Evolutionary conservation across 345 rosid genomes (phyloP), one percentile per base, ranked within the genome.

Genomic region (Citrus sp.): DNA sequence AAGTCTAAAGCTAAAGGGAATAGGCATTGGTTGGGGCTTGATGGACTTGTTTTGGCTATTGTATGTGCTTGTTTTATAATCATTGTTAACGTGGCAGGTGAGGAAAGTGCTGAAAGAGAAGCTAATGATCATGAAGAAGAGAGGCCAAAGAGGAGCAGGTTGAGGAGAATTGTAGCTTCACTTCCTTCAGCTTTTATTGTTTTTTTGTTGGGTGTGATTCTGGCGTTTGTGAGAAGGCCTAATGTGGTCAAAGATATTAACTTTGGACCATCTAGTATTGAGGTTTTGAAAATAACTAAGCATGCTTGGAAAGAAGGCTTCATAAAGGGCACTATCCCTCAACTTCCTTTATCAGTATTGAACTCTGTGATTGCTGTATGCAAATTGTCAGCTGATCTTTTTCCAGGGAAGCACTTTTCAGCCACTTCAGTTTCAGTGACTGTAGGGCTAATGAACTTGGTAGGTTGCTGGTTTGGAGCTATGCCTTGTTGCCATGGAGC

Each of bases 401-500:
- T 94, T 40, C 98, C 96, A 0, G 93, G 87, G 30, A 92, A 86
- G 87, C 88, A 91, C 14, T 86, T 94, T 76, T 89, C 97, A 0
- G 89, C 91, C 19, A 67, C 94, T 0, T 93, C 97, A 1, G 88
- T 94, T 61, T 90, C 96, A 0, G 80, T 87, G 67, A 91, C 93
- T 0, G 94, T 94, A 1, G 96, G 98, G 66, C 6, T 92, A 74
- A 90, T 91, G 98, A 94, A 94, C 83, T 38, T 94, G 72, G 92
- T 88, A 19, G 93, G 96, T 21, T 91, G 97, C 71, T 94, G 97
- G 98, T 92, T 94, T 56, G 96, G 94, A 12, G 96, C 92, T 64
- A 89, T 94, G 94, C 98, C 98, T 7, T 89, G 94, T 72, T 94
- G 93, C 84, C 98, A 94, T 40, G 98, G 94, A 22, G 97, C 98